phyloP scores from a whole-genome alignment of 2,329 filamentous ascomycete species.

The Fusarium zealandicum region DNA sequence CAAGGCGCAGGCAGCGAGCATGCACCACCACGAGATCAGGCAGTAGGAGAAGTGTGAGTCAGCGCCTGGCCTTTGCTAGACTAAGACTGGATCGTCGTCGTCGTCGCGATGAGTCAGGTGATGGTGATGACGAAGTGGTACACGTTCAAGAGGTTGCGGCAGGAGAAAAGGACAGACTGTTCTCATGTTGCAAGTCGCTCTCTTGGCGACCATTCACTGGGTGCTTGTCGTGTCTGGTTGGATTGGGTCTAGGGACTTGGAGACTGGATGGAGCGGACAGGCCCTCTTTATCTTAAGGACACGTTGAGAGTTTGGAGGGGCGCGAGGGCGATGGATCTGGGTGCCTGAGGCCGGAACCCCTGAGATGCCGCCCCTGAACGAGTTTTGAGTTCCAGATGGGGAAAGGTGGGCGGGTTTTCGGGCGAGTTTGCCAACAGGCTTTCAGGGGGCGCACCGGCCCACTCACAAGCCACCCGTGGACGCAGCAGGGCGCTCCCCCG shows the following conservation, averaged over 20 bases:
- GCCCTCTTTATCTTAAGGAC: constrained; percentile 49
- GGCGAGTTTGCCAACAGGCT: constrained; percentile 22
- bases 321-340: constrained; percentile 6
- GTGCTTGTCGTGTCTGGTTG: constrained; percentile 19
- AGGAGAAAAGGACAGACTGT: constrained; percentile 44
- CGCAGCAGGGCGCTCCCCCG: constrained; percentile 12
- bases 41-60: constrained; percentile 40
- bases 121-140: constrained; percentile 25
- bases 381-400: constrained; percentile 17
- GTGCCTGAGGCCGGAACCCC: constrained; percentile 44
- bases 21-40: constrained; percentile 27
- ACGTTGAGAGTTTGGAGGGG: constrained; percentile 40
- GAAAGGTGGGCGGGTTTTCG: constrained; percentile 18
- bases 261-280: constrained; percentile 33
- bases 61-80: constrained; percentile 24
- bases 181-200: constrained; percentile 23
- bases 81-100: constrained; percentile 10
- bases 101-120: constrained; percentile 37
- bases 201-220: constrained; percentile 26
- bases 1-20: constrained; percentile 23
- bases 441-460: constrained; percentile 23
- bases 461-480: constrained; percentile 29
- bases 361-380: constrained; percentile 29
- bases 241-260: constrained; percentile 23
- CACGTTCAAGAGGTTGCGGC: constrained; percentile 25